Conservation (phyloP, 495 filamentous ascomycete genomes). For the Hypoxylon crocopeplum region DNA sequence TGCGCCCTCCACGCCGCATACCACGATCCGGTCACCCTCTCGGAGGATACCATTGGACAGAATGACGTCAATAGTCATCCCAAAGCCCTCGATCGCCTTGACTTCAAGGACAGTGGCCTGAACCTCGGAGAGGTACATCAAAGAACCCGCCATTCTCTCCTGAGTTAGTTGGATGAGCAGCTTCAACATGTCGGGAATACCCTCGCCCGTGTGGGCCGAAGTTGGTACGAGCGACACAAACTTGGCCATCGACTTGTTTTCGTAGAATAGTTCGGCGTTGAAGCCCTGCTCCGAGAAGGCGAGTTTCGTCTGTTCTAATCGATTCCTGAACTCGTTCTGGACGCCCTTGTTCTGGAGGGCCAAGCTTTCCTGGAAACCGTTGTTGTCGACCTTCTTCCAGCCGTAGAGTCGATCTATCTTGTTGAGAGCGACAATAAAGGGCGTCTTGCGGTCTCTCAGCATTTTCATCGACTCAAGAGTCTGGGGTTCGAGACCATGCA, state of each 20-base stretch:
- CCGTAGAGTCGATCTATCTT: constrained; percentile 99
- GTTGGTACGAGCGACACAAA: constrained; percentile 96
- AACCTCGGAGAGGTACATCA: constrained; percentile 98
- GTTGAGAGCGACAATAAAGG: constrained; percentile 98
- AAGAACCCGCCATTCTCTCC: constrained; percentile 94
- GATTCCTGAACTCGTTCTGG: constrained; percentile 91
- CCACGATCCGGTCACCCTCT: constrained; percentile 92
- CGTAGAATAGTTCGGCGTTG: constrained; percentile 94
- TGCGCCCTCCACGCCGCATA: constrained; percentile 93
- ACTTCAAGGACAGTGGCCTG: constrained; percentile 98
- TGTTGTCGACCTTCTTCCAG: constrained; percentile 98
- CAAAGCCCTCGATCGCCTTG: constrained; percentile 97
- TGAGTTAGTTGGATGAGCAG: constrained; percentile 89
- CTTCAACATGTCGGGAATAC: constrained; percentile 99
- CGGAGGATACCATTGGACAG: constrained; percentile 93
- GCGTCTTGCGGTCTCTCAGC: constrained; percentile 90
- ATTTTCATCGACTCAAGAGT: constrained; percentile 97
- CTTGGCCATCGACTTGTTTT: constrained; percentile 96
- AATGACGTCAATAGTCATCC: constrained; percentile 98
- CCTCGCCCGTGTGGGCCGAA: constrained; percentile 96
- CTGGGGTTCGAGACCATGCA: constrained; percentile 99
- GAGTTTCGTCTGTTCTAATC: constrained; percentile 88
- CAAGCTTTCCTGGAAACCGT: constrained; percentile 94
- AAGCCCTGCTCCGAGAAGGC: constrained; percentile 96
- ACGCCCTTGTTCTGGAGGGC: constrained; percentile 90